phyloP scores from a whole-genome alignment of 805 yeast genomes.

The Blastobotrys parvus region DNA sequence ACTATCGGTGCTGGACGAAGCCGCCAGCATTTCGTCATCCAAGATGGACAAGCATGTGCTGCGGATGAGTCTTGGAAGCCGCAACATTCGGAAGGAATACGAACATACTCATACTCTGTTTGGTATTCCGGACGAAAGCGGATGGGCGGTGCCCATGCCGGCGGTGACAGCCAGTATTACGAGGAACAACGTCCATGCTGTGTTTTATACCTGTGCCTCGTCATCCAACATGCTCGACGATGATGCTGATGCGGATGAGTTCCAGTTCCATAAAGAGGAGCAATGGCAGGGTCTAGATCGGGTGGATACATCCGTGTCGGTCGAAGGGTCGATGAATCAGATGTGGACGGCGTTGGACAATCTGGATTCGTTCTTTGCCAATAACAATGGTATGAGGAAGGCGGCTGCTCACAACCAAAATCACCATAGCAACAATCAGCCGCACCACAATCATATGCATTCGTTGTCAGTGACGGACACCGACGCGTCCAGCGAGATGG shows the following conservation, averaged over 20 bases:
- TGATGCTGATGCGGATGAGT: constrained; percentile 16
- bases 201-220: constrained; percentile 71
- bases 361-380: constrained; percentile 80
- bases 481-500: constrained; percentile 39
- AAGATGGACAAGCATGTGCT: constrained; percentile 85
- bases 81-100: constrained; percentile 67
- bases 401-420: background rate
- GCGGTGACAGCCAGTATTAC: constrained; percentile 82
- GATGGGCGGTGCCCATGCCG: constrained; percentile 98
- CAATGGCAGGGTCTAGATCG: constrained; percentile 32
- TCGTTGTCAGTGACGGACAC: constrained; percentile 52
- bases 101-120: constrained; percentile 83
- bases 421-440: background rate
- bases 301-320: constrained; percentile 41
- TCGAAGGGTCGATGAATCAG: constrained; percentile 67
- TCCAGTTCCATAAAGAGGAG: constrained; percentile 54
- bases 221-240: constrained; percentile 5
- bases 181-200: constrained; percentile 90
- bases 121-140: constrained; percentile 91
- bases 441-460: constrained; percentile 23
- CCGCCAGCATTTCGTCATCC: constrained; percentile 78
- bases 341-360: constrained; percentile 92
- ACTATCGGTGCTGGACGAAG: constrained; percentile 79
- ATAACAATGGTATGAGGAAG: constrained; percentile 31
- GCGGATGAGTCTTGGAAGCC: constrained; percentile 83